Evolutionary conservation across 2,329 filamentous ascomycete genomes (phyloP).

Genomic region (Beauveria medogensis): DNA sequence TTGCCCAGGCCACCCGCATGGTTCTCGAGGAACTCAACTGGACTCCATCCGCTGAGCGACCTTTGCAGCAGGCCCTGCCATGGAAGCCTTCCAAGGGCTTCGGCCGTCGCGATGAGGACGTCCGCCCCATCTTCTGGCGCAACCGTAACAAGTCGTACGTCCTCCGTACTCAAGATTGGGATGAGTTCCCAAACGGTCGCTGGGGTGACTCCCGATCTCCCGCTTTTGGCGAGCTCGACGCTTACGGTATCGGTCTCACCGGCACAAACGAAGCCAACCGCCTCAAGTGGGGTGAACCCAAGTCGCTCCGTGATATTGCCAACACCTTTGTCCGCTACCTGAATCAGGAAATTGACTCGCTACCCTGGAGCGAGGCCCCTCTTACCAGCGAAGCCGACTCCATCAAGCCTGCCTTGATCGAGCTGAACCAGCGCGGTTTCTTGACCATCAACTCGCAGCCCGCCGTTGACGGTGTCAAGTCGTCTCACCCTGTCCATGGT

Average conservation of each 20-base stretch:
- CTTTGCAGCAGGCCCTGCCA: slow-evolving; percentile 81
- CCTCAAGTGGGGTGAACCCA: slow-evolving; percentile 86
- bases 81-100: slow-evolving; percentile 93
- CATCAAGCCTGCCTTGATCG: slow-evolving; percentile 69
- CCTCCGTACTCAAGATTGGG: slow-evolving; percentile 93
- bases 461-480: slow-evolving; percentile 84
- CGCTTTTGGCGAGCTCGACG: slow-evolving; percentile 89
- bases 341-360: slow-evolving; percentile 65
- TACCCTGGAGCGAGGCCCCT: slow-evolving; percentile 91
- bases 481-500: slow-evolving; percentile 75
- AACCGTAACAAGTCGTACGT: slow-evolving; percentile 96
- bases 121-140: slow-evolving; percentile 97
- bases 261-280: slow-evolving; percentile 95
- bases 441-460: slow-evolving; percentile 97
- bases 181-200: slow-evolving; percentile 96
- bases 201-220: slow-evolving; percentile 97
- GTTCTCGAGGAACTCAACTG: slow-evolving; percentile 83
- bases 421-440: slow-evolving; percentile 77
- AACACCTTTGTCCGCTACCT: slow-evolving; percentile 81
- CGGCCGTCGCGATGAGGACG: slow-evolving; percentile 84
- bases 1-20: slow-evolving; percentile 89
- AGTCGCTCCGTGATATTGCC: slow-evolving; percentile 70
- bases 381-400: slow-evolving; percentile 75
- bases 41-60: slow-evolving; percentile 67
- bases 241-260: slow-evolving; percentile 87